Base-by-base conservation (phyloP, 768 basidiomycete genomes). In the Mycena leptocephala region DNA sequence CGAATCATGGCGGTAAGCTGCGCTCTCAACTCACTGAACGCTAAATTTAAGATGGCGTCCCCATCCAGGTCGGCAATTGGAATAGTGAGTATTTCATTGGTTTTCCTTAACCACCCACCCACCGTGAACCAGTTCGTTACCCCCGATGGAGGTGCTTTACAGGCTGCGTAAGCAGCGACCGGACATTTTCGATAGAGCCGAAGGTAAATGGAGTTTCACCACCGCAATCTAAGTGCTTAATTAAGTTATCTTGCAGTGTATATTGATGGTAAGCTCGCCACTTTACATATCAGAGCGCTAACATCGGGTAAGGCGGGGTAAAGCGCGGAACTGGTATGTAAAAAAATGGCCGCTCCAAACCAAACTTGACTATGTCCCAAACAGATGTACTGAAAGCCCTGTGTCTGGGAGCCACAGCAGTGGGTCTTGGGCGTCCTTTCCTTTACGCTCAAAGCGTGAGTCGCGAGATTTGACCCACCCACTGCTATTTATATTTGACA, bases 321-420 rank as follows among this genome's bases (percentile, higher is more conserved):
- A 88, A 89, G 61, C 90, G 96, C 61, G 96, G 96, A 20, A 97
- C 96, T 72, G 94, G 94, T 92, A 72, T 46, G 86, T 81, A 55
- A 66, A 20, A 58, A 22, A 58, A 20, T 67, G n/a, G 30, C 24
- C n/a, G 28, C 22, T 33, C 24, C 39, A n/a, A 13, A 30, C 32
- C 22, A 53, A 39, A 35, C 6, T 65, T 62, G n/a, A 70, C 33
- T 33, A 20, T 61, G 62, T 35, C 35, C 41, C 22, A 16, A 5
- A 26, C 72, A 90, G 97, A 97, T 85, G 93, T 97, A 20, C 85
- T 98, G 61, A 98, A 98, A 84, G 97, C 97, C 0, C 85, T 98
- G 13, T 97, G 96, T 81, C 88, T 98, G 10, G 97, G 97, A 13
- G 97, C 97, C 4, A 93, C 85, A 76, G 95, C 94, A 10, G 95